Percentiles rank a stretch among this genome's conserved stretches.
Evolutionary conservation across 2,329 filamentous ascomycete genomes (phyloP).

Genomic region (Elsinoe australis): DNA sequence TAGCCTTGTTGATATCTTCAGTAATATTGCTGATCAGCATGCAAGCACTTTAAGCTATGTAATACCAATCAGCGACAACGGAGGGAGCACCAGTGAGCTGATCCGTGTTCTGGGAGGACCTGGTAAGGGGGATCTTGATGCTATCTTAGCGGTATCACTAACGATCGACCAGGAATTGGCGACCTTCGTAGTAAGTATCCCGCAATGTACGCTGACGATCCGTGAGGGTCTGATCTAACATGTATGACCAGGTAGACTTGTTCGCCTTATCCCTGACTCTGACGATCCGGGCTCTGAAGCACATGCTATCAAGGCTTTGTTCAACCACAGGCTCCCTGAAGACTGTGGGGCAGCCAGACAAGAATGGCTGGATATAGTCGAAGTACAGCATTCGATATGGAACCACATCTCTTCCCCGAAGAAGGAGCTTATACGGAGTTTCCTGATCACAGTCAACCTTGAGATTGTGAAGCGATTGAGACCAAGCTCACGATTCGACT

Average conservation of each 20-base stretch:
- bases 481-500: slow-evolving; percentile 43
- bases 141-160: neutral
- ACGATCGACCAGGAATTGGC: slow-evolving; percentile 48
- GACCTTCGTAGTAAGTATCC: slow-evolving; percentile 65
- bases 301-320: slow-evolving; percentile 68
- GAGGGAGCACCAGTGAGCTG: slow-evolving; percentile 85
- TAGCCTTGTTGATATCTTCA: slow-evolving; percentile 85
- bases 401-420: slow-evolving; percentile 42
- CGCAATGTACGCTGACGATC: neutral
- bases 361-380: slow-evolving; percentile 86
- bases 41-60: slow-evolving; percentile 68
- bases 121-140: slow-evolving; percentile 44
- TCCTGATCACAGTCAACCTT: slow-evolving; percentile 44
- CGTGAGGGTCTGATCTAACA: neutral
- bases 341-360: slow-evolving; percentile 53
- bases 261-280: slow-evolving; percentile 73
- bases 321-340: slow-evolving; percentile 75
- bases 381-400: slow-evolving; percentile 74
- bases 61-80: slow-evolving; percentile 94
- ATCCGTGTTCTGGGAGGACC: slow-evolving; percentile 93
- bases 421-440: slow-evolving; percentile 45
- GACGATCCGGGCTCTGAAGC: slow-evolving; percentile 53
- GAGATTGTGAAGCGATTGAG: slow-evolving; percentile 43
- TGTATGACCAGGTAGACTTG: slow-evolving; percentile 57
- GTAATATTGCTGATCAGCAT: slow-evolving; percentile 51